These are phyloP conservation scores for Scleromitrula shiraiana DNA, from an alignment of 2,329 filamentous ascomycete genomes.

Conservation along the genomic window DNA sequence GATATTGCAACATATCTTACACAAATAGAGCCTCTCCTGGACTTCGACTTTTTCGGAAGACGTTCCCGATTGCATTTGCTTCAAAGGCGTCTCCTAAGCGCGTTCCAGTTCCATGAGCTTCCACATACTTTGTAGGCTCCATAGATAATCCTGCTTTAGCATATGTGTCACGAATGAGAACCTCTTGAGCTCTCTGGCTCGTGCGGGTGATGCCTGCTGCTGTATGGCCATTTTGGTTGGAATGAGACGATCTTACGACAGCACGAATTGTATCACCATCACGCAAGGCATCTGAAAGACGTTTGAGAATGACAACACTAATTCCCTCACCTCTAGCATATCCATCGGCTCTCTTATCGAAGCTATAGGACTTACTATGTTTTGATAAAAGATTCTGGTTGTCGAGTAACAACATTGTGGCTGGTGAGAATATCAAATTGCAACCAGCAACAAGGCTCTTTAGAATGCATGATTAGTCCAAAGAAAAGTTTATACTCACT, in stretches of 20 bases:
- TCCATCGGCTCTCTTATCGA: slow-evolving; percentile 50
- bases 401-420: slow-evolving; percentile 20
- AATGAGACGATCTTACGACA: slow-evolving; percentile 43
- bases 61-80: background rate
- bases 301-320: slow-evolving; percentile 49
- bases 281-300: slow-evolving; percentile 45
- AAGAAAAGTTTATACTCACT: slow-evolving; percentile 28
- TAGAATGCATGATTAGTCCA: background rate
- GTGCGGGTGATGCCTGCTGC: slow-evolving; percentile 48
- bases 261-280: slow-evolving; percentile 51
- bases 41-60: slow-evolving; percentile 11
- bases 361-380: slow-evolving; percentile 39
- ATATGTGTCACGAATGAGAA: slow-evolving; percentile 10
- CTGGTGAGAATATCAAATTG: slow-evolving; percentile 47
- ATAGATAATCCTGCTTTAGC: slow-evolving; percentile 1
- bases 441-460: slow-evolving; percentile 38
- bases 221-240: slow-evolving; percentile 49
- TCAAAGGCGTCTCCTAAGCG: background rate
- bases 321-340: slow-evolving; percentile 57
- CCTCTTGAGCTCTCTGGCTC: slow-evolving; percentile 34
- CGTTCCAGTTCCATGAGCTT: slow-evolving; percentile 11
- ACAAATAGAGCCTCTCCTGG: background rate
- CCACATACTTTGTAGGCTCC: slow-evolving; percentile 8
- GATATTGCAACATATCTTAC: background rate
- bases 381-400: slow-evolving; percentile 1